A percentile compares a stretch with the other conserved stretches of the same genome.
Evolutionary conservation across 148 eudicot genomes (phyloP).

Genomic region (Pouteria glomerata): DNA sequence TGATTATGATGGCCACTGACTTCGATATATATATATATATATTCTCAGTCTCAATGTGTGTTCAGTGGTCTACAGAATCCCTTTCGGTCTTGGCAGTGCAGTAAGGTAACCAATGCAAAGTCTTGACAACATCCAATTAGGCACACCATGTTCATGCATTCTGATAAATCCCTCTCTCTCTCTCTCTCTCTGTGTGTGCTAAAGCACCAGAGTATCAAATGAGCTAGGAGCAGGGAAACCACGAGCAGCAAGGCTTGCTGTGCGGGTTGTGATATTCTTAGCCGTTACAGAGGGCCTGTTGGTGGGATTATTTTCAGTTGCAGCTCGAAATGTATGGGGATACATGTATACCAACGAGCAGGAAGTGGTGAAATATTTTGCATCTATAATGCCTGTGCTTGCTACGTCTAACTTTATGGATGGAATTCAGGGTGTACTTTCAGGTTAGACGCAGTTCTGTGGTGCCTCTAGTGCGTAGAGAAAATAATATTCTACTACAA

Average conservation of each 20-base stretch:
- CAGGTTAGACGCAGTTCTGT: too few relatives aligned
- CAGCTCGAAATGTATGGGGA: constrained; percentile 18
- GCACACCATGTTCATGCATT: too few relatives aligned
- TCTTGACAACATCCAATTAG: too few relatives aligned
- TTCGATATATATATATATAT: too few relatives aligned
- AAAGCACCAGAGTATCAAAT: constrained; percentile 29
- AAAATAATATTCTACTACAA: too few relatives aligned
- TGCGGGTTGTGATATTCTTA: constrained; percentile 16
- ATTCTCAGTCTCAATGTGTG: too few relatives aligned
- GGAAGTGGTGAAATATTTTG: constrained; percentile 22
- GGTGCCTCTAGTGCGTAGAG: too few relatives aligned
- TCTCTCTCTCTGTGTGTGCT: neutral
- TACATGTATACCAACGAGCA: constrained; percentile 17
- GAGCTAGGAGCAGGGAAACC: constrained; percentile 29
- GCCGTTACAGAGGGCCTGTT: constrained; percentile 15
- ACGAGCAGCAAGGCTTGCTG: constrained; percentile 13
- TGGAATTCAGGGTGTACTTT: constrained; percentile 26
- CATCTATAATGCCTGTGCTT: constrained; percentile 25
- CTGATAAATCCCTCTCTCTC: too few relatives aligned
- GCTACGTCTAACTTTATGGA: constrained; percentile 28
- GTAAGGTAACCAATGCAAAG: constrained; percentile 30
- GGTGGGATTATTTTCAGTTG: constrained; percentile 2
- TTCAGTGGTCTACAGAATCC: constrained; percentile 25
- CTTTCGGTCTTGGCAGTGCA: constrained; percentile 23
- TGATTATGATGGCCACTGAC: too few relatives aligned